Evolutionary conservation across 495 filamentous ascomycete genomes (phyloP).

Genomic region (Aspergillus homomorphus): DNA sequence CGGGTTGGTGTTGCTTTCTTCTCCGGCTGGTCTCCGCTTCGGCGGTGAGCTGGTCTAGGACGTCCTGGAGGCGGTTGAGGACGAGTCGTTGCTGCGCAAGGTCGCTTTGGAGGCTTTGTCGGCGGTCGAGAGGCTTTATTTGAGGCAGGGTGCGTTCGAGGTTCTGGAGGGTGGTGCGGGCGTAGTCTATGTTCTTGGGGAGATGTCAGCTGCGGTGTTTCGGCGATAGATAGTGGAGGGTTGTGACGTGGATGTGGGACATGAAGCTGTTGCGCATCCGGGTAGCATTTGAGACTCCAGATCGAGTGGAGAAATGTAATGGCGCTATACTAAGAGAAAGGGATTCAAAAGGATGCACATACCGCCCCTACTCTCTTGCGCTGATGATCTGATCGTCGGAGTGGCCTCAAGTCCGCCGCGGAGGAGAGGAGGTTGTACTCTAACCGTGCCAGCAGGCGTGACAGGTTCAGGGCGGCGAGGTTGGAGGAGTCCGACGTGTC

Average conservation of each 20-base stretch:
- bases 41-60: slow-evolving; percentile 50
- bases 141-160: slow-evolving; percentile 70
- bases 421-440: slow-evolving; percentile 69
- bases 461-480: slow-evolving; percentile 56
- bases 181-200: slow-evolving; percentile 73
- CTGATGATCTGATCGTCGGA: slow-evolving; percentile 66
- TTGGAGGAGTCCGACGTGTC: slow-evolving; percentile 31
- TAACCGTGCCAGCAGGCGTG: slow-evolving; percentile 69
- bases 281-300: not conserved
- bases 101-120: slow-evolving; percentile 64
- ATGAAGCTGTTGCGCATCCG: not conserved
- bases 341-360: slow-evolving; percentile 25
- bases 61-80: slow-evolving; percentile 58
- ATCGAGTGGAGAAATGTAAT: not conserved
- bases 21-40: slow-evolving; percentile 17
- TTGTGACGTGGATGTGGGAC: not conserved
- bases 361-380: slow-evolving; percentile 64
- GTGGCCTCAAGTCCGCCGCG: slow-evolving; percentile 54
- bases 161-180: slow-evolving; percentile 67
- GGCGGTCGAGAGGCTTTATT: slow-evolving; percentile 61
- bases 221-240: not conserved
- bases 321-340: not conserved
- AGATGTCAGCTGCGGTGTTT: slow-evolving; percentile 3
- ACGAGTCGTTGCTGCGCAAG: slow-evolving; percentile 62
- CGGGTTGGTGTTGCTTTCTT: not conserved